Percentiles rank a stretch among this genome's conserved stretches.
phyloP scores from a whole-genome alignment of 2,329 filamentous ascomycete species.

The Arthrobotrys sphaeroides region DNA sequence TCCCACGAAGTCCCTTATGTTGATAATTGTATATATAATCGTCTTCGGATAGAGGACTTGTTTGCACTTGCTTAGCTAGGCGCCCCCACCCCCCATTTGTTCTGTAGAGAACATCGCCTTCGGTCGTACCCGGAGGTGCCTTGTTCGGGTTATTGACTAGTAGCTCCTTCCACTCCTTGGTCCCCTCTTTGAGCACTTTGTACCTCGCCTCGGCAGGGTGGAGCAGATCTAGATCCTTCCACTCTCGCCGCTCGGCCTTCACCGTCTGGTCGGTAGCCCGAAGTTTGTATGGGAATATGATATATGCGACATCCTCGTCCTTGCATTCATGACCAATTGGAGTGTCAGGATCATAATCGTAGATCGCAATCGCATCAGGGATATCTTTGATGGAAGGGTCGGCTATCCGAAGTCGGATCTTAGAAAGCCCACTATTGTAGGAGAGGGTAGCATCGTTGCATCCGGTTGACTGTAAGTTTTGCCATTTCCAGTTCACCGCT shows the following conservation, averaged over 20 bases:
- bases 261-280: neutral
- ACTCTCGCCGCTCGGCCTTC: neutral
- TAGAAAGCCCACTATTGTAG: neutral
- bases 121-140: neutral
- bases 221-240: neutral
- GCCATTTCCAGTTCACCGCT: neutral
- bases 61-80: neutral
- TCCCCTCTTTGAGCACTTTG: constrained; percentile 9
- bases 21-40: too few species aligned
- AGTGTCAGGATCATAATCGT: neutral
- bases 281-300: constrained; percentile 19
- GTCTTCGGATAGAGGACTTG: neutral
- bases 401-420: neutral
- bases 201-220: constrained; percentile 2
- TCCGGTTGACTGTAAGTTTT: neutral
- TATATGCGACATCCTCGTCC: neutral
- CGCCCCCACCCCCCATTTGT: neutral
- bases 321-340: too few species aligned
- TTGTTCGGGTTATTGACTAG: neutral
- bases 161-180: neutral
- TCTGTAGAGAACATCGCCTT: constrained; percentile 20
- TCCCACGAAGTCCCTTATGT: neutral
- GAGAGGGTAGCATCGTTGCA: neutral
- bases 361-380: constrained; percentile 28
- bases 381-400: neutral